phyloP scores from a whole-genome alignment of 768 basidiomycete species.

The Termitomyces sp. region DNA sequence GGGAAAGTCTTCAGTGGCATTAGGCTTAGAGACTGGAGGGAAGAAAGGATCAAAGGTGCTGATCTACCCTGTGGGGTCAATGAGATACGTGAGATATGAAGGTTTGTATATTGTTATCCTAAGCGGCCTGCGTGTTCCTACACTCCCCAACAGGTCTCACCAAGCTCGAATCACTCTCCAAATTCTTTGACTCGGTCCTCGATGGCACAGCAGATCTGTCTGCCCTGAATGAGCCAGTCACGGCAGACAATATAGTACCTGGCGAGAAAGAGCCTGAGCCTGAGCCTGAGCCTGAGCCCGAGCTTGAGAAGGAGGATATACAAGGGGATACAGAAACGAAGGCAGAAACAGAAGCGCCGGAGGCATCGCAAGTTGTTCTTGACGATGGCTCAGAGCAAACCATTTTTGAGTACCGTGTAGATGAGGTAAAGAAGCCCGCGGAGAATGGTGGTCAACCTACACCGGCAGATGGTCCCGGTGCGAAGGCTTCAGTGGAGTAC shows the following conservation, averaged over 20 bases:
- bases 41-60: conserved; percentile 63
- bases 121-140: not conserved
- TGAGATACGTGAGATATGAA: conserved; percentile 55
- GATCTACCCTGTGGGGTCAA: conserved; percentile 60
- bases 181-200: conserved; percentile 67
- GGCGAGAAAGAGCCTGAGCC: conserved; percentile 35
- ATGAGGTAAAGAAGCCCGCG: conserved; percentile 1
- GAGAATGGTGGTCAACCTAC: not conserved
- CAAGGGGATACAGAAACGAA: conserved; percentile 25
- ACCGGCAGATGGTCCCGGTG: conserved; percentile 2
- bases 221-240: conserved; percentile 32
- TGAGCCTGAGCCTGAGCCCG: conserved; percentile 40
- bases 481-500: conserved; percentile 10
- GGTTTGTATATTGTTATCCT: conserved; percentile 34
- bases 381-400: conserved; percentile 1
- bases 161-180: conserved; percentile 71
- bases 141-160: conserved; percentile 42
- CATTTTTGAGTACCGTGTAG: not conserved
- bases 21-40: conserved; percentile 55
- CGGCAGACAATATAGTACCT: conserved; percentile 35
- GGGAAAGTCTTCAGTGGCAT: conserved; percentile 47
- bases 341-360: not conserved
- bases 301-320: conserved; percentile 29
- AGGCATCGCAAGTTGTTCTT: not conserved
- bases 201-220: conserved; percentile 62